Base-by-base conservation (phyloP, 495 filamentous ascomycete genomes). In the Pseudevernia furfuracea region DNA sequence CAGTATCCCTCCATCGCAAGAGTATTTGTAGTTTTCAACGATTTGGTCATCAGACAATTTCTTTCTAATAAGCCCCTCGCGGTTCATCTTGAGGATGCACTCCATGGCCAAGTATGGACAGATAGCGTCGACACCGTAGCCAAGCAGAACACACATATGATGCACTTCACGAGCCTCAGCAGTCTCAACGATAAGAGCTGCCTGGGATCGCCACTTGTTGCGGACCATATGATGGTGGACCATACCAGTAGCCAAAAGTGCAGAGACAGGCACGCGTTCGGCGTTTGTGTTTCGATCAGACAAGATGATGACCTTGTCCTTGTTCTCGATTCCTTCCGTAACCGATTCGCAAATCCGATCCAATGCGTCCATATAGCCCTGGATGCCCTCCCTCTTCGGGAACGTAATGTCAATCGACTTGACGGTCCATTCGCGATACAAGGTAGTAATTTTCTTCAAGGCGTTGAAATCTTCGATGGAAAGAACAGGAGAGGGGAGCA, bases 41-140 rank as follows among this genome's bases (percentile, higher is more conserved):
- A 97, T 86, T 66, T 85, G 82, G 56, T 96, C 90, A 65, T 95
- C 87, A 30, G 84, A 80, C 28, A 97, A 79, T 71, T 92, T 86
- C 81, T 95, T 95, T 71, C 92, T 87, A 74, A 99, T 95, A 63
- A 97, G 78, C 36, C 88, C 90, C 77, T 99, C 94, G 38, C 91
- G 89, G 81, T 97, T 92, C 79, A 99, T 91, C 87, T 97, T 99
- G 69, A 97, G 78, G 70, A 99, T 96, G 76, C 94, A 97, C 78
- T 99, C 94, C 80, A 99, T 86, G 5, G 94, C 90, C 64, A 97
- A 87, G 74, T 99, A 99, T 23, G 94, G 94, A 81, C 94, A 97
- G 74, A 99, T 88, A 52, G 89, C 94, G 76, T 99, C 94, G 28
- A 89, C 91, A 76, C 94, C 94, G 70, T 99, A 99, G 62, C 94